A percentile compares a stretch with the other conserved stretches of the same genome.
Evolutionary conservation across 169 alveolate species (phyloP).

Genomic region (Toxoplasma gondii): DNA sequence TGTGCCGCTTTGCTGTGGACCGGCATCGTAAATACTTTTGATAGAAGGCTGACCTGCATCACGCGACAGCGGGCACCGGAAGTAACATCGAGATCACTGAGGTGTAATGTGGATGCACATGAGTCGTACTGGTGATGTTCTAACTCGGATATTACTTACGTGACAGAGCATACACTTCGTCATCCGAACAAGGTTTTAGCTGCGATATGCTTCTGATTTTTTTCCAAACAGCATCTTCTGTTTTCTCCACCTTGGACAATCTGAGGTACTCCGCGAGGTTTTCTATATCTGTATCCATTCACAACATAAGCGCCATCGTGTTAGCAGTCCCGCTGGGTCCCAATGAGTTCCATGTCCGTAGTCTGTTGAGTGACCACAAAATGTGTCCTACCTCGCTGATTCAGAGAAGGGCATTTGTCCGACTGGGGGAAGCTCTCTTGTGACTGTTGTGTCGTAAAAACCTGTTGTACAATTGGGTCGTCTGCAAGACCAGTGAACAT

Average conservation of each 20-base stretch:
- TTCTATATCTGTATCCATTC: not conserved
- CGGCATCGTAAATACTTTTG: not conserved
- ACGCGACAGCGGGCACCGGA: not conserved
- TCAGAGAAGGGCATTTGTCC: not conserved
- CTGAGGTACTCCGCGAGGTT: slow-evolving; percentile 4
- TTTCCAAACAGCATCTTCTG: slow-evolving; percentile 11
- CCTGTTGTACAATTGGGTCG: not conserved
- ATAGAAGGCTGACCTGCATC: not conserved
- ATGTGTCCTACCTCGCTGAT: not conserved
- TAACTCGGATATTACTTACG: not conserved
- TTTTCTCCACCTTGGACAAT: not conserved
- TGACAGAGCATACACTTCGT: slow-evolving; percentile 16
- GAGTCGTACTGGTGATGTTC: not conserved
- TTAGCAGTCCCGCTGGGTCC: no score
- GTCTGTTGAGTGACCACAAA: no score
- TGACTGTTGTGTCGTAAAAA: not conserved
- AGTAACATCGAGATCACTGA: not conserved
- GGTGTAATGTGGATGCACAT: not conserved
- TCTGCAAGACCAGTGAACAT: not conserved
- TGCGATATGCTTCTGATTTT: slow-evolving; percentile 9
- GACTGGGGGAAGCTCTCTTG: not conserved
- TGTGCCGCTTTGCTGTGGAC: not conserved
- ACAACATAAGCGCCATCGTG: no score
- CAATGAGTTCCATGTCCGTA: no score
- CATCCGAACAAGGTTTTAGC: slow-evolving; percentile 17